A percentile compares a stretch with the other conserved stretches of the same genome.
phyloP scores from a whole-genome alignment of 192 early-diverging fungal species.

The Pilobolus umbonatus region DNA sequence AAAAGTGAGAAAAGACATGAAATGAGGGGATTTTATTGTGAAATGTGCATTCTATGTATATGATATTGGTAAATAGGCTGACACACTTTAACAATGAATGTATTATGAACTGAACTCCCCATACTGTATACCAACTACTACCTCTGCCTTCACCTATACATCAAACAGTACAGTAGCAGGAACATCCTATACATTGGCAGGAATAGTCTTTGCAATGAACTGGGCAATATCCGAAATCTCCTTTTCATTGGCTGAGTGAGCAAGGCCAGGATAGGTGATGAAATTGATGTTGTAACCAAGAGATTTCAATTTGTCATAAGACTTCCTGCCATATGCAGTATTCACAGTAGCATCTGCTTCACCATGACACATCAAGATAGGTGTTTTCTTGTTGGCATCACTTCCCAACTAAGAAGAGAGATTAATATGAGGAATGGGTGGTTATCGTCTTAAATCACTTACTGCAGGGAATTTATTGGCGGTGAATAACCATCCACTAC shows the following conservation, averaged over 20 bases:
- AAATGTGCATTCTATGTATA: too few species aligned
- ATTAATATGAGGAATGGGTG: not conserved
- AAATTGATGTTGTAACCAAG: slow-evolving; percentile 64
- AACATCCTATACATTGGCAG: too few species aligned
- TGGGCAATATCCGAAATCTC: slow-evolving; percentile 67
- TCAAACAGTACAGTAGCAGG: too few species aligned
- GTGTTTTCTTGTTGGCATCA: slow-evolving; percentile 61
- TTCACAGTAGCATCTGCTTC: slow-evolving; percentile 67
- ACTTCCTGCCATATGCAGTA: slow-evolving; percentile 68
- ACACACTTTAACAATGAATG: too few species aligned
- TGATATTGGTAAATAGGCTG: too few species aligned
- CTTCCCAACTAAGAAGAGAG: slow-evolving; percentile 35
- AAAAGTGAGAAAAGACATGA: too few species aligned
- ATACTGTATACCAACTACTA: too few species aligned
- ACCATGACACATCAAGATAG: slow-evolving; percentile 86
- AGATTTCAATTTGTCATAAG: slow-evolving; percentile 54
- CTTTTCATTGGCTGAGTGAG: slow-evolving; percentile 60
- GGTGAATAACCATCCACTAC: slow-evolving; percentile 81
- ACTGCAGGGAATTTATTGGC: slow-evolving; percentile 41
- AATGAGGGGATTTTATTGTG: too few species aligned
- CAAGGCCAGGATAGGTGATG: slow-evolving; percentile 77
- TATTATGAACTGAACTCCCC: too few species aligned
- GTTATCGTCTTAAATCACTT: slow-evolving; percentile 6
- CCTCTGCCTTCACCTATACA: too few species aligned
- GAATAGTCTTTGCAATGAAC: slow-evolving; percentile 52